These are phyloP conservation scores for Lentinula edodes DNA, from an alignment of 768 basidiomycete species.

Conservation along the genomic window DNA sequence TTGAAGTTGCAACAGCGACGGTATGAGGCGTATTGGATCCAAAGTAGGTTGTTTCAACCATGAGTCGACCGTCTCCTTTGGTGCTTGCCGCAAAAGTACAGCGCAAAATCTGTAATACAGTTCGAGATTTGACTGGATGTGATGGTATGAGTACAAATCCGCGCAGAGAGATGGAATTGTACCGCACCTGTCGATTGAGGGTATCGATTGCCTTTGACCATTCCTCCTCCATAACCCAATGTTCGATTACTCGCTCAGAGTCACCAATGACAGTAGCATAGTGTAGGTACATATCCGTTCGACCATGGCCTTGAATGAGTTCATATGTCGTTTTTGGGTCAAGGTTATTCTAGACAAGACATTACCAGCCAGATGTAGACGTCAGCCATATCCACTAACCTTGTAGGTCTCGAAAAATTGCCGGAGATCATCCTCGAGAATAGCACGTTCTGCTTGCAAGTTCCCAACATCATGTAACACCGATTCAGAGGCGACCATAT, in stretches of 20 bases:
- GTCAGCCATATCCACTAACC: constrained; percentile 33
- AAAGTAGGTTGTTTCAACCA: constrained; percentile 83
- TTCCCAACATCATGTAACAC: constrained; percentile 81
- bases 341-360: constrained; percentile 59
- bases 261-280: constrained; percentile 83
- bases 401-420: constrained; percentile 95
- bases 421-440: constrained; percentile 88
- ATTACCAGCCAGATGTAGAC: background rate
- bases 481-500: constrained; percentile 84
- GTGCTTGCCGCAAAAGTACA: constrained; percentile 78
- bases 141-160: background rate
- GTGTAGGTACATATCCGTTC: constrained; percentile 88
- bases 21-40: constrained; percentile 81
- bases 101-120: constrained; percentile 92
- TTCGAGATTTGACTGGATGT: constrained; percentile 65
- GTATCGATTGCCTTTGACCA: constrained; percentile 89
- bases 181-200: constrained; percentile 79
- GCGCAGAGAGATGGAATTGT: background rate
- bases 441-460: constrained; percentile 67
- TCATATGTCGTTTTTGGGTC: constrained; percentile 86
- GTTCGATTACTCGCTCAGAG: constrained; percentile 77
- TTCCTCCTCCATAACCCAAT: constrained; percentile 89
- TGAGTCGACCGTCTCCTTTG: constrained; percentile 87
- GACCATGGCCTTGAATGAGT: constrained; percentile 88
- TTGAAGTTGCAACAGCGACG: constrained; percentile 80